These are phyloP conservation scores for Stagonosporopsis rhizophila DNA, from an alignment of 2,329 filamentous ascomycete genomes.

Conservation along the genomic window DNA sequence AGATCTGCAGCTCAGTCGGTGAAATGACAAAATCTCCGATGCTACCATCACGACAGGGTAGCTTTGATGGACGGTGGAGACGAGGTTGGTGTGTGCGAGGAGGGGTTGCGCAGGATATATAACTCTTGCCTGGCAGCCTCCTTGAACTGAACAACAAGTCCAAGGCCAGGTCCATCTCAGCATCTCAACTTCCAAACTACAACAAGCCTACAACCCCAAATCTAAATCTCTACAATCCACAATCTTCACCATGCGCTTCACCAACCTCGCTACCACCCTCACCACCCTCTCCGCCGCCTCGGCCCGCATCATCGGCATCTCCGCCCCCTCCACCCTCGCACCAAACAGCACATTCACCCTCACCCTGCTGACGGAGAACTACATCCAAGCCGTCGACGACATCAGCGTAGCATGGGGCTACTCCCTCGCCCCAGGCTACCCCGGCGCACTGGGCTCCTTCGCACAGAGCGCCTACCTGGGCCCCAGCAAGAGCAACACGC, in stretches of 20 bases:
- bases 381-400: constrained; percentile 56
- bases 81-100: constrained; percentile 1
- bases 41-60: constrained; percentile 13
- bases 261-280: constrained; percentile 9
- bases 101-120: neutral
- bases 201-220: neutral
- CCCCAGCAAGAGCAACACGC: constrained; percentile 35
- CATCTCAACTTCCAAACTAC: neutral
- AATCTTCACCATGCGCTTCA: constrained; percentile 17
- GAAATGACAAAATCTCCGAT: constrained; percentile 1
- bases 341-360: constrained; percentile 50
- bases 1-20: constrained; percentile 6
- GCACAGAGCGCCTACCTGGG: constrained; percentile 49
- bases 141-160: neutral
- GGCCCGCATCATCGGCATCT: constrained; percentile 53
- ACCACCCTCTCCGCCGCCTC: constrained; percentile 11
- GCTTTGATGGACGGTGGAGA: constrained; percentile 8
- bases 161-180: neutral
- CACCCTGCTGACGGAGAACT: constrained; percentile 52
- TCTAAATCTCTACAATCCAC: too few relatives aligned
- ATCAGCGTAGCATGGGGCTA: constrained; percentile 56
- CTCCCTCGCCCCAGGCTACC: constrained; percentile 30
- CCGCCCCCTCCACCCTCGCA: constrained; percentile 51
- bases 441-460: constrained; percentile 40
- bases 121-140: neutral